Percentiles rank a stretch among this genome's conserved stretches.
Evolutionary conservation across 768 basidiomycete species (phyloP).

Genomic region (Termitomyces sp.): DNA sequence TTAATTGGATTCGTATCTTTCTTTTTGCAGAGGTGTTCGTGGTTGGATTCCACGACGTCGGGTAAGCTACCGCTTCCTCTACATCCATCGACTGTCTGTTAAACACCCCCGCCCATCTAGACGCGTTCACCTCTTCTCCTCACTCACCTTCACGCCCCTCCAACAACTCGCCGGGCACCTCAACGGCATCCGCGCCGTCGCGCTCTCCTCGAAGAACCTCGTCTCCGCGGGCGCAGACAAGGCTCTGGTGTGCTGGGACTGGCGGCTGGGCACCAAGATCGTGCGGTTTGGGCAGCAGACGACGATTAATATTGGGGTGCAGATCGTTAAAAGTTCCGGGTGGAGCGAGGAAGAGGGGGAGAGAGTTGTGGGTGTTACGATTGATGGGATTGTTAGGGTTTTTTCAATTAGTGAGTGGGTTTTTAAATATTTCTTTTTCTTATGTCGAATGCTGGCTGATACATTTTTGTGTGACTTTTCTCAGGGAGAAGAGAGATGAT

Average conservation of each 20-base stretch:
- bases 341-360: constrained; percentile 53
- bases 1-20: not conserved
- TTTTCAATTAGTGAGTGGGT: constrained; percentile 77
- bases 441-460: not conserved
- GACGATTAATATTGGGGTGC: constrained; percentile 86
- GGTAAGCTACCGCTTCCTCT: constrained; percentile 36
- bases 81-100: not conserved
- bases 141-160: constrained; percentile 75
- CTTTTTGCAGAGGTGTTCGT: constrained; percentile 69
- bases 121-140: constrained; percentile 85
- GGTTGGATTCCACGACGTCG: constrained; percentile 89
- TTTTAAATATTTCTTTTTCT: too few species aligned
- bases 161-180: constrained; percentile 83
- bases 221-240: constrained; percentile 78
- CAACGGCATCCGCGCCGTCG: constrained; percentile 87
- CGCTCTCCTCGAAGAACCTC: constrained; percentile 76
- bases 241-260: constrained; percentile 86
- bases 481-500: constrained; percentile 77
- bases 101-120: constrained; percentile 26
- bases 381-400: constrained; percentile 86
- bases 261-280: constrained; percentile 84
- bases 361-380: constrained; percentile 83
- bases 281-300: constrained; percentile 94
- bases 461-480: not conserved
- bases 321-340: constrained; percentile 55